phyloP scores from a whole-genome alignment of 2,329 filamentous ascomycete species.

The Geoglossum cookeanum region DNA sequence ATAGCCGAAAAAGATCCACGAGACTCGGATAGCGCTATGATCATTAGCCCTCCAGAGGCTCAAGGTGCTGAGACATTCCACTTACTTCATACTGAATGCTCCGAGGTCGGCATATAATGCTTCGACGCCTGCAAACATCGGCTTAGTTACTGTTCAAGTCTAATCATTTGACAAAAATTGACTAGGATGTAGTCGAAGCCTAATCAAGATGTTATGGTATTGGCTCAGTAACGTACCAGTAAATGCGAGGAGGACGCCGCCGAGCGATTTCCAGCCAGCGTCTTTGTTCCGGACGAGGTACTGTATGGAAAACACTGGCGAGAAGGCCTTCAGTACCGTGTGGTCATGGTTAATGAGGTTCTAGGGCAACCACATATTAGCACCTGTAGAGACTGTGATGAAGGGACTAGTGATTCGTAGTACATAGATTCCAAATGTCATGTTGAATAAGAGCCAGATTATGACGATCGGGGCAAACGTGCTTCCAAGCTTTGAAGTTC shows the following conservation, averaged over 20 bases:
- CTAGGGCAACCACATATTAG: constrained; percentile 4
- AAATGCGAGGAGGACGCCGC: constrained; percentile 55
- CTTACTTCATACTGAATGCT: constrained; percentile 39
- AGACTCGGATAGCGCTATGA: constrained; percentile 47
- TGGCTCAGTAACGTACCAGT: constrained; percentile 29
- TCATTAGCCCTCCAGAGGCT: background rate
- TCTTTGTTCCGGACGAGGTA: constrained; percentile 41
- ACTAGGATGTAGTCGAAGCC: no score
- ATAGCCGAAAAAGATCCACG: constrained; percentile 48
- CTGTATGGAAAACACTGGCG: constrained; percentile 37
- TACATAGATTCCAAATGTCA: constrained; percentile 40
- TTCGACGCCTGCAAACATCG: constrained; percentile 33
- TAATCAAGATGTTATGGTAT: background rate
- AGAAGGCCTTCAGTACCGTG: constrained; percentile 36
- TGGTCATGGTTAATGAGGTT: constrained; percentile 34
- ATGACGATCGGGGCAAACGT: constrained; percentile 48
- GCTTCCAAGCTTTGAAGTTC: constrained; percentile 38
- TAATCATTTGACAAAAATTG: background rate
- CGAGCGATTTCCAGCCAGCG: constrained; percentile 43
- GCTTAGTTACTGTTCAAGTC: background rate
- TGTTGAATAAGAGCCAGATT: constrained; percentile 46
- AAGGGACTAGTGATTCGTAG: background rate
- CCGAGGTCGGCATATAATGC: constrained; percentile 62
- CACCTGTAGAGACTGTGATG: background rate
- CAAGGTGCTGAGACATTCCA: background rate